phyloP scores from a whole-genome alignment of 2,329 filamentous ascomycete species.

The Xylaria hypoxylon region DNA sequence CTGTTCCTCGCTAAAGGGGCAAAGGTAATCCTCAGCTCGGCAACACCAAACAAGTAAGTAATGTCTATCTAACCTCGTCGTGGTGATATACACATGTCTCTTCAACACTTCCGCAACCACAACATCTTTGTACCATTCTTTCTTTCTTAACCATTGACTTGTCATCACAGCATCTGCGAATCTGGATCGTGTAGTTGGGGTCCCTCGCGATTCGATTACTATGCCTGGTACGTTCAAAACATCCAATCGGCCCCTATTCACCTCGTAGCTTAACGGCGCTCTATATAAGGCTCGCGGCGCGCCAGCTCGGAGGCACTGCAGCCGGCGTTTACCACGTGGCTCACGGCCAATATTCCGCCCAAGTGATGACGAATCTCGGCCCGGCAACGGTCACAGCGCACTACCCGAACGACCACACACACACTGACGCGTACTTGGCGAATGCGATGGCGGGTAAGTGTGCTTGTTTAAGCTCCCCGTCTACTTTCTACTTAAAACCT shows the following conservation, averaged over 20 bases:
- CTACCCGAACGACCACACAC: slow-evolving; percentile 72
- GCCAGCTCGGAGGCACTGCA: slow-evolving; percentile 52
- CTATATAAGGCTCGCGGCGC: slow-evolving; percentile 50
- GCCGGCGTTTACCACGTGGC: slow-evolving; percentile 66
- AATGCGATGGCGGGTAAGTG: slow-evolving; percentile 68
- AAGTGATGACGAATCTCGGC: slow-evolving; percentile 64
- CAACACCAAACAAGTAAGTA: slow-evolving; percentile 37
- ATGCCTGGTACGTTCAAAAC: slow-evolving; percentile 56
- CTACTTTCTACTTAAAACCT: not conserved
- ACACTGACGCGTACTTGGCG: slow-evolving; percentile 68
- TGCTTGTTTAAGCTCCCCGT: not conserved
- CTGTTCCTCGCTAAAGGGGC: slow-evolving; percentile 67
- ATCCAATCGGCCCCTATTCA: not conserved
- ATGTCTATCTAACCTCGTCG: not conserved
- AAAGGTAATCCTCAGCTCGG: slow-evolving; percentile 65
- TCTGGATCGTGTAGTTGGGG: slow-evolving; percentile 62
- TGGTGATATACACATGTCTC: too few relatives aligned
- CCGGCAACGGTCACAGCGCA: slow-evolving; percentile 61
- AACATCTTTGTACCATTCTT: not conserved
- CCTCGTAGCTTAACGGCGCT: not conserved
- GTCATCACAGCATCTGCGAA: slow-evolving; percentile 67
- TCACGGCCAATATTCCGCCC: slow-evolving; percentile 69
- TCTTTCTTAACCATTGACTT: slow-evolving; percentile 35
- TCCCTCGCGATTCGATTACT: slow-evolving; percentile 67
- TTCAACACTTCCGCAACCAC: too few relatives aligned